Percentiles rank a stretch among this genome's conserved stretches.
Evolutionary conservation across 2,329 filamentous ascomycete species (phyloP).

Genomic region (Penicillium sp.): DNA sequence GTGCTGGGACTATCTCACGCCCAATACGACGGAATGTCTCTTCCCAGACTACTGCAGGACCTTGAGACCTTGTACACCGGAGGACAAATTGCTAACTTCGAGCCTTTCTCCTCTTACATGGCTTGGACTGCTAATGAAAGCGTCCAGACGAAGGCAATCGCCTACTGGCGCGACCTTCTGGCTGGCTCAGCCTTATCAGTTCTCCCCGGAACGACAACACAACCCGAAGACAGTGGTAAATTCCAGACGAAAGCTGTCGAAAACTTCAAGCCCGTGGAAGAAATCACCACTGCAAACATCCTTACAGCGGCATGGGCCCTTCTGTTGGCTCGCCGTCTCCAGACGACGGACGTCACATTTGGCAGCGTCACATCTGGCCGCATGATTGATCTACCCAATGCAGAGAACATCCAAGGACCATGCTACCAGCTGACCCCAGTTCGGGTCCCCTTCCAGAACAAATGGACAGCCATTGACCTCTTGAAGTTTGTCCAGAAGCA

Average conservation of each 20-base stretch:
- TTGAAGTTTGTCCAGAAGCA: constrained; percentile 53
- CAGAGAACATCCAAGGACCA: constrained; percentile 58
- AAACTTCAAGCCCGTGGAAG: constrained; percentile 48
- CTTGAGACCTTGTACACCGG: constrained; percentile 52
- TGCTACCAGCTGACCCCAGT: constrained; percentile 57
- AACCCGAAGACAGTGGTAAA: constrained; percentile 23
- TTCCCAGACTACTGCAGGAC: constrained; percentile 58
- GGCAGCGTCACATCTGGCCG: constrained; percentile 63
- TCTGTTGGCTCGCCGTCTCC: constrained; percentile 53
- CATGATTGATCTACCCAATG: constrained; percentile 52
- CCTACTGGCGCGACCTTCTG: constrained; percentile 53
- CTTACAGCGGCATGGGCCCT: constrained; percentile 64
- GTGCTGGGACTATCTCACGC: constrained; percentile 61
- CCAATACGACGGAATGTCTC: constrained; percentile 65
- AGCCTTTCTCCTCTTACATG: constrained; percentile 46
- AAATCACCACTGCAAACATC: constrained; percentile 60
- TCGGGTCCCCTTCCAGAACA: constrained; percentile 51
- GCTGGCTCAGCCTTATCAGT: constrained; percentile 48
- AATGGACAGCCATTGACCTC: constrained; percentile 51
- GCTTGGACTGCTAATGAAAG: constrained; percentile 27
- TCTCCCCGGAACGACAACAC: constrained; percentile 14
- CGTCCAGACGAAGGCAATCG: constrained; percentile 48
- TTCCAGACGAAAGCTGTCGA: constrained; percentile 23
- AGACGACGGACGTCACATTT: constrained; percentile 56
- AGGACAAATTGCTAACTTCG: constrained; percentile 26